Evolutionary conservation across 106 monocot genomes (phyloP), one percentile per base, ranked within the genome.

Genomic region (Phalaenopsis aphrodite): DNA sequence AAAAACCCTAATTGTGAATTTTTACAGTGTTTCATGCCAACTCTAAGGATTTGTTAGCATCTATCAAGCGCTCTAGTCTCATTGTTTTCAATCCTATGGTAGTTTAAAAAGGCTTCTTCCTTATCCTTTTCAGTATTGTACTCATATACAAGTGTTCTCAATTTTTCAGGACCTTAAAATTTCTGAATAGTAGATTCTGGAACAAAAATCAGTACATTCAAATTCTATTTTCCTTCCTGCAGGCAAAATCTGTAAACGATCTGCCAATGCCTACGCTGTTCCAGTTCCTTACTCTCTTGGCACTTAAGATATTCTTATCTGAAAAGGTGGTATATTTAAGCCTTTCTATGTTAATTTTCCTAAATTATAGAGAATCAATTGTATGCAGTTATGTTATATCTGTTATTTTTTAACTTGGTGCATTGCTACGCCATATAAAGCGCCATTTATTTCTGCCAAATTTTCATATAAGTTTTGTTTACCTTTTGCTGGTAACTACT

Each of bases 211-310:
- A 67, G 21, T 21, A 69, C 43, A 15, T 43, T 49, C 12, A 76
- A 75, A 61, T 23, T 23, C 72, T 43, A 64, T 69, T 68, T 2
- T 75, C 79, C 61, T 18, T 78, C 82, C 85, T 87, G 78, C 89
- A 95, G 95, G 91, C 81, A 78, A 89, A 93, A 77, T 21, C 47
- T 77, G 78, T 41, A 52, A 81, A 89, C 42, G 90, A 85, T 84
- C 55, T 91, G 56, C 88, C 78, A 30, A 91, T 95, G 95, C 95
- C 95, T 45, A 78, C 88, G 24, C 77, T 91, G n/a, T 95, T 95
- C 77, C 93, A 91, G 75, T 95, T 95, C 81, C 85, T 95, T 36
- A 88, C 89, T 80, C 79, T 95, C 55, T 78, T 95, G 79, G 95
- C 95, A 76, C 93, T 95, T 79, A 93, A 89, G 81, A 91, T 93